A percentile compares a stretch with the other conserved stretches of the same genome.
These are phyloP conservation scores for Rubus parviflorus DNA, from an alignment of 306 rosid genomes.

Conservation along the genomic window DNA sequence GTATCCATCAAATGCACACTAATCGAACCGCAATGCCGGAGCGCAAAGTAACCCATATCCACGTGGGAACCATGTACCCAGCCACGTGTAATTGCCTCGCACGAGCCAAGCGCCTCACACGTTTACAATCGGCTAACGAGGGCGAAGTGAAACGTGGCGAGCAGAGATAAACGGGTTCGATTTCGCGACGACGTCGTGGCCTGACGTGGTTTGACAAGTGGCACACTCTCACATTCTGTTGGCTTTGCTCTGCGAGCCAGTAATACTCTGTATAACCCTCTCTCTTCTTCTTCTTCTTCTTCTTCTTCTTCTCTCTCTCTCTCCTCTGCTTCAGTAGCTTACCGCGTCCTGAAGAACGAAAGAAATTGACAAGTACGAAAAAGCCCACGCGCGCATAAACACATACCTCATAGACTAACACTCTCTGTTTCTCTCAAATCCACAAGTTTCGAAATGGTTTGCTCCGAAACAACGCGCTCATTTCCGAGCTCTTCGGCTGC, in stretches of 20 bases:
- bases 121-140: slow-evolving; percentile 28
- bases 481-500: slow-evolving; percentile 35
- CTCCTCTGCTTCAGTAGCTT: background rate
- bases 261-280: slow-evolving; percentile 10
- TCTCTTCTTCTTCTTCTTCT: background rate
- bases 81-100: background rate
- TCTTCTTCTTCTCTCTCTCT: background rate
- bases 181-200: slow-evolving; percentile 34
- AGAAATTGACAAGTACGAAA: no score
- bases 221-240: slow-evolving; percentile 31
- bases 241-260: slow-evolving; percentile 31
- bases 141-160: slow-evolving; percentile 56
- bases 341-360: slow-evolving; percentile 8
- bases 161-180: slow-evolving; percentile 43
- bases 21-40: background rate
- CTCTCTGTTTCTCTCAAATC: no score
- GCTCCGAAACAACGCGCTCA: slow-evolving; percentile 30
- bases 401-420: no score
- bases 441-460: slow-evolving; percentile 3
- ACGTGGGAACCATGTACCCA: background rate
- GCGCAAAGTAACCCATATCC: background rate
- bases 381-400: no score
- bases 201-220: slow-evolving; percentile 65
- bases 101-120: slow-evolving; percentile 25
- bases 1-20: no score